Evolutionary conservation across 768 basidiomycete genomes (phyloP).

Genomic region (Baorangia bicolor): DNA sequence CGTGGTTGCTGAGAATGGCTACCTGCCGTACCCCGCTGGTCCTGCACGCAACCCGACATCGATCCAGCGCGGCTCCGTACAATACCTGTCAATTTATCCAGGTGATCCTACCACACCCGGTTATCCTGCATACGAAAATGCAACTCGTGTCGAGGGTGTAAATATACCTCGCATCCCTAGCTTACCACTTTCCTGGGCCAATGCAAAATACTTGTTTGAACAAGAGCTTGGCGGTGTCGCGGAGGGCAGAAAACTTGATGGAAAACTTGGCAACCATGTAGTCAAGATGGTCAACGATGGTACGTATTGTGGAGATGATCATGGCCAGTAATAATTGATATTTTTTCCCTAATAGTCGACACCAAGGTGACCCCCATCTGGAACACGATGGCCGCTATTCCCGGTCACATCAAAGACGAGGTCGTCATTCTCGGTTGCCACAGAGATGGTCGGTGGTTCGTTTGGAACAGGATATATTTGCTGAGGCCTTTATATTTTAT

Average conservation of each 20-base stretch:
- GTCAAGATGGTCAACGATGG: constrained; percentile 57
- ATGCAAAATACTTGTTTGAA: constrained; percentile 67
- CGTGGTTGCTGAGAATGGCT: constrained; percentile 75
- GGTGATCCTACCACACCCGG: constrained; percentile 87
- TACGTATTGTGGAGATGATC: constrained; percentile 15
- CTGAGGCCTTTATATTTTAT: not conserved
- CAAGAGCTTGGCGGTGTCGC: constrained; percentile 47
- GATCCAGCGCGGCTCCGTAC: constrained; percentile 83
- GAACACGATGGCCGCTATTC: constrained; percentile 84
- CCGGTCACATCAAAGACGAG: constrained; percentile 80
- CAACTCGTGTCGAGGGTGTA: constrained; percentile 55
- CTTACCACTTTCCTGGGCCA: constrained; percentile 84
- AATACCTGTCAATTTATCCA: constrained; percentile 62
- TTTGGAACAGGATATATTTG: not conserved
- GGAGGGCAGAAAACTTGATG: constrained; percentile 43
- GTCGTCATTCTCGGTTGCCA: constrained; percentile 85
- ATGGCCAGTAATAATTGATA: not conserved
- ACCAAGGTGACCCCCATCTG: constrained; percentile 84
- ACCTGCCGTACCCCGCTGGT: constrained; percentile 68
- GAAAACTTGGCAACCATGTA: constrained; percentile 44
- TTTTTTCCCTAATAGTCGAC: constrained; percentile 49
- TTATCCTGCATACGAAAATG: constrained; percentile 80
- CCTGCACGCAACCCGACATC: constrained; percentile 83
- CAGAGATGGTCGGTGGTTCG: constrained; percentile 63
- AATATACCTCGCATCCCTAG: constrained; percentile 78